These are phyloP conservation scores for Arctium minus DNA, from an alignment of 129 eudicot genomes.

Conservation along the genomic window DNA sequence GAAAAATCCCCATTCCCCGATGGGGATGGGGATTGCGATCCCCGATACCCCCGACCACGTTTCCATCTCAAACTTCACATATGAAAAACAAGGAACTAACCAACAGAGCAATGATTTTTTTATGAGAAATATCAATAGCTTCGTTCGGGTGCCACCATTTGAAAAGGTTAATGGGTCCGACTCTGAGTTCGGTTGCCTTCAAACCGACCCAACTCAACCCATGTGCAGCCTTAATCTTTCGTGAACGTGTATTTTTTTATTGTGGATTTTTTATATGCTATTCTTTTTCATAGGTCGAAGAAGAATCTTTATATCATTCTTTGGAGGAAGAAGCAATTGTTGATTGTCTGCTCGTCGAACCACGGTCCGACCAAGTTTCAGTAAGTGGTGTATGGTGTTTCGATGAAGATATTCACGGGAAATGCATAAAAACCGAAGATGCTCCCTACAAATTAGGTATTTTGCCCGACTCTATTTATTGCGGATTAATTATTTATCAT, in stretches of 20 bases:
- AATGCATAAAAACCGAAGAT: slow-evolving; percentile 36
- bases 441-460: slow-evolving; percentile 42
- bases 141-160: too few relatives aligned
- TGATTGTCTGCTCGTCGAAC: slow-evolving; percentile 62
- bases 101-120: too few relatives aligned
- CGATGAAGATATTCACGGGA: slow-evolving; percentile 38
- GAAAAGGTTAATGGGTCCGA: too few relatives aligned
- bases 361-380: slow-evolving; percentile 51
- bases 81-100: too few relatives aligned
- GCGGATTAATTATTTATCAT: neutral
- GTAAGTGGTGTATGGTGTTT: slow-evolving; percentile 55
- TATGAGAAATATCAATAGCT: too few relatives aligned
- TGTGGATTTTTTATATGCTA: neutral
- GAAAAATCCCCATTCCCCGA: too few relatives aligned
- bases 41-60: too few relatives aligned
- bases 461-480: neutral
- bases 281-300: slow-evolving; percentile 43
- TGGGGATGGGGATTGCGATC: too few relatives aligned
- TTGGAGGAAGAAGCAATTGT: slow-evolving; percentile 60
- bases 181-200: too few relatives aligned
- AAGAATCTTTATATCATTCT: slow-evolving; percentile 42
- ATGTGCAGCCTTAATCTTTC: neutral
- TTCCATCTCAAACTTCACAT: too few relatives aligned
- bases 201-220: too few relatives aligned
- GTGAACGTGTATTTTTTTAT: neutral